Base-by-base conservation (phyloP, 306 rosid genomes). In the Fragaria nilgerrensis region DNA sequence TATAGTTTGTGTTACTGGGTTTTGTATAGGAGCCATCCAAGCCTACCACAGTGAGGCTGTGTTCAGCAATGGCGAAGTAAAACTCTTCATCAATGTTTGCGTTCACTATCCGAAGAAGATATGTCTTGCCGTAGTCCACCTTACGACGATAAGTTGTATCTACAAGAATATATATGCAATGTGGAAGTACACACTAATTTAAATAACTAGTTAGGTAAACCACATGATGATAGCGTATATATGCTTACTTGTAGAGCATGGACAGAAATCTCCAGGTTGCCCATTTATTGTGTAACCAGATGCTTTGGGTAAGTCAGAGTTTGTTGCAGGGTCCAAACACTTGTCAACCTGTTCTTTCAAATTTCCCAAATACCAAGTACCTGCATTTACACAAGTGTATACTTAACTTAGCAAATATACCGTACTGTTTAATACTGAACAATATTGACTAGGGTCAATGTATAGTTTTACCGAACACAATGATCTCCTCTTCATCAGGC, bases 51-150 rank as follows among this genome's bases (percentile, higher is more conserved):
- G 73, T 81, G 39, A 81, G 66, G 44, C 9, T 20, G 6, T 81
- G 84, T 5, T 75, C 32, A 9, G 84, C 77, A 66, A 81, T 36
- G 3, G 75, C 77, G 39, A 81, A 75, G 73, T 48, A 81, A 1
- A 81, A 71, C 27, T 75, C 77, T 61, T 47, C 84, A 50, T 81
- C 65, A 56, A 81, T 61, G 10, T 63, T 63, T 16, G 84, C 80
- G 11, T 70, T 81, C 12, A 80, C n/a, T 10, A 80, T 69, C 22
- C 80, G 76, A 3, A 80, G 80, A 68, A 81, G 80, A 75, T 81
- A 81, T 19, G 84, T 75, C 68, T 81, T 75, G 12, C 73, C 80
- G 2, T 36, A 50, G 14, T 81, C 76, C 22, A 75, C 67, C 67
- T 45, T 29, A 32, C 56, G 32, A 58, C 56, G 41, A n/a, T 75